Conservation (phyloP, 2,329 filamentous ascomycete genomes). For the Fonsecaea multimorphosa region DNA sequence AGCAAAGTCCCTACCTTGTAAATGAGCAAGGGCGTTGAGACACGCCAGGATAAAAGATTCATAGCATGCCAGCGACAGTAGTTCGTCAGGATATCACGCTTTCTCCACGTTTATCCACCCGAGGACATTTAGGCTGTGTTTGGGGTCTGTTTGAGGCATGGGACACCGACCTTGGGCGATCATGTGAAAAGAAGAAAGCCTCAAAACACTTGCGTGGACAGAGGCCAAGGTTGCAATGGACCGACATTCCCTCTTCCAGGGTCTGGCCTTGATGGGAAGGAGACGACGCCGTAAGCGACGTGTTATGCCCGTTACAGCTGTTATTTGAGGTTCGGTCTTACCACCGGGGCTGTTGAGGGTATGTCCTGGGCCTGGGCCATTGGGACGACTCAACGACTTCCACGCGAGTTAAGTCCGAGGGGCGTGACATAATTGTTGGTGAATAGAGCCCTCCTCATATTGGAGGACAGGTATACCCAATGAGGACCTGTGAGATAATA, state of each 20-base stretch:
- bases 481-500: not conserved
- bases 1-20: conserved; percentile 8
- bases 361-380: not conserved
- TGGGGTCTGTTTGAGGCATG: not conserved
- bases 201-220: conserved; percentile 1
- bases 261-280: not conserved
- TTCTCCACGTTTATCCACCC: conserved; percentile 14
- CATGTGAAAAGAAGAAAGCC: not conserved
- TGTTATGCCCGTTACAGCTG: not conserved
- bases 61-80: not conserved
- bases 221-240: not conserved
- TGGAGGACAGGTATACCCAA: conserved; percentile 1
- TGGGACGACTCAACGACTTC: not conserved
- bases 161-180: conserved; percentile 9
- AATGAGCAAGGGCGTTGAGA: not conserved
- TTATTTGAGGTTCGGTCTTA: not conserved
- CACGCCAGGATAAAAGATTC: conserved; percentile 2
- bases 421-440: conserved; percentile 12
- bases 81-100: not conserved
- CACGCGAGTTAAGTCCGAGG: conserved; percentile 15
- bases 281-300: not conserved
- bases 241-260: not conserved
- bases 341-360: not conserved
- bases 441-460: not conserved
- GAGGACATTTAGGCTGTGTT: conserved; percentile 1